These are phyloP conservation scores for Macadamia integrifolia DNA, from an alignment of 164 flowering plant genomes.

Conservation along the genomic window DNA sequence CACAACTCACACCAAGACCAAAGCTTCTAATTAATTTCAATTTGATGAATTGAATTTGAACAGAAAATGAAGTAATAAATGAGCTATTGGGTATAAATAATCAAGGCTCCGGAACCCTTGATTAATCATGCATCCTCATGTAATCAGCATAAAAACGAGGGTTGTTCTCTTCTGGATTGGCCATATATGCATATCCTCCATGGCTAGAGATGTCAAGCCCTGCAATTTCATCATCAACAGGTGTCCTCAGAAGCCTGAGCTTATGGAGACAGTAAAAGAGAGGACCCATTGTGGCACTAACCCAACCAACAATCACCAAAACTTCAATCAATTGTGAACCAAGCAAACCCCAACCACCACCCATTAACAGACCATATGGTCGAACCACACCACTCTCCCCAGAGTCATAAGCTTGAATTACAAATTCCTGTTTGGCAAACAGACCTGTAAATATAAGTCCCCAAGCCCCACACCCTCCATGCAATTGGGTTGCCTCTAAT, in stretches of 20 bases:
- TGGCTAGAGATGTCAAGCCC: slow-evolving; percentile 76
- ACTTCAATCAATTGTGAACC: slow-evolving; percentile 57
- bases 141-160: slow-evolving; percentile 54
- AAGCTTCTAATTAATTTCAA: no score
- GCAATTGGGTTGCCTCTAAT: slow-evolving; percentile 64
- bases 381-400: slow-evolving; percentile 26
- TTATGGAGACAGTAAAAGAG: slow-evolving; percentile 48
- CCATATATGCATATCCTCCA: slow-evolving; percentile 58
- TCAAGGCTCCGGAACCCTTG: no score
- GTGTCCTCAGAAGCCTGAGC: slow-evolving; percentile 45
- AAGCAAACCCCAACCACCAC: slow-evolving; percentile 67
- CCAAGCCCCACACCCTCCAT: slow-evolving; percentile 80
- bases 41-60: no score
- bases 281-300: slow-evolving; percentile 70
- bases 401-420: slow-evolving; percentile 41
- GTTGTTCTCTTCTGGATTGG: slow-evolving; percentile 31
- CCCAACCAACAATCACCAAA: slow-evolving; percentile 56
- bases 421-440: slow-evolving; percentile 53
- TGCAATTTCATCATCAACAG: slow-evolving; percentile 52
- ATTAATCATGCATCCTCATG: slow-evolving; percentile 15
- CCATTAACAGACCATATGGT: slow-evolving; percentile 61
- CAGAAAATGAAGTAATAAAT: no score
- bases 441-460: slow-evolving; percentile 65
- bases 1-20: no score
- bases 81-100: no score